Evolutionary conservation across 768 basidiomycete species (phyloP).

Genomic region (Agaricus blazei): DNA sequence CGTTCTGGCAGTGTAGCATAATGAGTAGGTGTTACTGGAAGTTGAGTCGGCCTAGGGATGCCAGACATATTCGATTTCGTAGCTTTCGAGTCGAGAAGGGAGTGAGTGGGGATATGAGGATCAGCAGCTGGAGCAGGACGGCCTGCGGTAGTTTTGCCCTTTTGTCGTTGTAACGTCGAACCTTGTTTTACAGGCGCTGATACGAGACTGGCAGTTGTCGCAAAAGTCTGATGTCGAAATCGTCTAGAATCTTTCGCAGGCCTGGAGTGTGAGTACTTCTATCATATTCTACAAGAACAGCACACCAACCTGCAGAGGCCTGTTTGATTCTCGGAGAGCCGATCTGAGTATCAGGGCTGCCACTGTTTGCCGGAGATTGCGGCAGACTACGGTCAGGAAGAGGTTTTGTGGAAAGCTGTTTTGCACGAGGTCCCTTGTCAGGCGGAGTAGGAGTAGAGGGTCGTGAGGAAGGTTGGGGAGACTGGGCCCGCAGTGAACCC

Average conservation of each 20-base stretch:
- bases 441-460: constrained; percentile 25
- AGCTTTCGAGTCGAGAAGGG: neutral
- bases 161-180: constrained; percentile 23
- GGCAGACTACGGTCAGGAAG: constrained; percentile 20
- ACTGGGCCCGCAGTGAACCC: constrained; percentile 25
- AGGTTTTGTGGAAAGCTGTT: constrained; percentile 20
- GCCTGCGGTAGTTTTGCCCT: constrained; percentile 15
- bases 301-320: constrained; percentile 26
- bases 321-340: constrained; percentile 23
- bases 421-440: constrained; percentile 11
- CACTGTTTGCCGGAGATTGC: constrained; percentile 5
- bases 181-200: constrained; percentile 26
- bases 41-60: constrained; percentile 26
- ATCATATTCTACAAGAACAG: neutral
- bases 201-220: constrained; percentile 17
- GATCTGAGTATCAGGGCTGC: neutral
- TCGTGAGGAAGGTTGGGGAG: constrained; percentile 17
- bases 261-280: neutral
- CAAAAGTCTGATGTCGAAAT: constrained; percentile 12
- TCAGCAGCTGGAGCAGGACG: constrained; percentile 4
- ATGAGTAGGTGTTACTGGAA: constrained; percentile 25
- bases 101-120: constrained; percentile 6
- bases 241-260: constrained; percentile 12
- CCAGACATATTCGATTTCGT: neutral
- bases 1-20: neutral